These are phyloP conservation scores for Oryza brachyantha DNA, from an alignment of 176 grass and related monocot genomes.

Conservation along the genomic window DNA sequence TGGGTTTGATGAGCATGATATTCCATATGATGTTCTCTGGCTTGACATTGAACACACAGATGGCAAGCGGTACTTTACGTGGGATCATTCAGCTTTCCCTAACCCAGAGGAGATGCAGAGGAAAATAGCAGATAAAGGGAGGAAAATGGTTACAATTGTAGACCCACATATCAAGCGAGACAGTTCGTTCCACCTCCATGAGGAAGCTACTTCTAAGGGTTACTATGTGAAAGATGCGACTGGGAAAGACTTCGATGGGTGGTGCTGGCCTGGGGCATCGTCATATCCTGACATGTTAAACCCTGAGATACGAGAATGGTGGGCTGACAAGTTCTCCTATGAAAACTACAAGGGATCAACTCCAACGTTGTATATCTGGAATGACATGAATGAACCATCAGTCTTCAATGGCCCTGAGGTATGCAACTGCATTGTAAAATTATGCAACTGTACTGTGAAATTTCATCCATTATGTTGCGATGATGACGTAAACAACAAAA, in stretches of 20 bases:
- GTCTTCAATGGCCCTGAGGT: constrained; percentile 99
- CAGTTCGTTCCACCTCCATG: constrained; percentile 56
- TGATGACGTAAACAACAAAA: not conserved
- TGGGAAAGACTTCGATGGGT: constrained; percentile 77
- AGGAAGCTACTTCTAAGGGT: constrained; percentile 83
- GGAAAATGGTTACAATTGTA: constrained; percentile 92
- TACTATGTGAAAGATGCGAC: constrained; percentile 90
- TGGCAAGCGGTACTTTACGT: constrained; percentile 92
- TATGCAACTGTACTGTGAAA: not conserved
- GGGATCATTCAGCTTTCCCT: constrained; percentile 74
- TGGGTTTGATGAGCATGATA: constrained; percentile 84
- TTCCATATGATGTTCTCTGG: constrained; percentile 97
- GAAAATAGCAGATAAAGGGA: constrained; percentile 72
- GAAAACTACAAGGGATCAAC: constrained; percentile 88
- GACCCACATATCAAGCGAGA: constrained; percentile 95
- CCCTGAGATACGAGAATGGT: constrained; percentile 91
- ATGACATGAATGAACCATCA: constrained; percentile 98
- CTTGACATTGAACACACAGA: constrained; percentile 96
- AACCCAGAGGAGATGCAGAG: constrained; percentile 79
- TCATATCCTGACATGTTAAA: constrained; percentile 92
- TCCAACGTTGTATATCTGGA: constrained; percentile 83
- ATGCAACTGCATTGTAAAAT: constrained; percentile 3
- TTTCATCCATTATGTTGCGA: not conserved
- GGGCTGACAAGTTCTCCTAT: constrained; percentile 80
- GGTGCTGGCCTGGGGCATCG: constrained; percentile 94